A percentile compares a stretch with the other conserved stretches of the same genome.
Conservation (phyloP, 1,284 basidiomycete genomes). For the Ustilago sp. region DNA sequence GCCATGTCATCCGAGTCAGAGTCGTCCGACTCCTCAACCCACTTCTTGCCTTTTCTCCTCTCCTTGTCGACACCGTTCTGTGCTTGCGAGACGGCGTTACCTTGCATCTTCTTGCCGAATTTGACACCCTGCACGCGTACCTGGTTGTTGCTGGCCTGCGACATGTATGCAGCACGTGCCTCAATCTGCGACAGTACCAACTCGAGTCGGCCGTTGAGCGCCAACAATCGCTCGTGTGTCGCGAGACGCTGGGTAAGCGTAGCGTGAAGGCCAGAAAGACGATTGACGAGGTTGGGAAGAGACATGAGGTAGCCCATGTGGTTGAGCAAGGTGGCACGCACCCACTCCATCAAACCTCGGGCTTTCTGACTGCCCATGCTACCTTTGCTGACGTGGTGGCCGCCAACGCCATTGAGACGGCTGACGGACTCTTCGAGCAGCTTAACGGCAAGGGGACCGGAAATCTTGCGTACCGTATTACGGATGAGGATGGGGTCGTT, state of each 20-base stretch:
- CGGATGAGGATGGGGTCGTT: conserved; percentile 84
- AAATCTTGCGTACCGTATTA: conserved; percentile 87
- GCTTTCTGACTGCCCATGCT: conserved; percentile 56
- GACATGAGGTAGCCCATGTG: conserved; percentile 96
- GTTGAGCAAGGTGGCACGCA: conserved; percentile 84
- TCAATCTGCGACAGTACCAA: conserved; percentile 94
- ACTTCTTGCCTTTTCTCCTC: conserved; percentile 54
- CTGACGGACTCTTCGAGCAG: conserved; percentile 90
- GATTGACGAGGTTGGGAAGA: conserved; percentile 84
- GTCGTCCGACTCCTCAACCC: conserved; percentile 59
- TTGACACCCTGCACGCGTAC: conserved; percentile 59
- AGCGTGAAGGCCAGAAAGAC: conserved; percentile 84
- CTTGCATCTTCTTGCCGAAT: conserved; percentile 45
- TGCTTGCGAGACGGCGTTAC: conserved; percentile 21
- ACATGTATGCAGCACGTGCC: conserved; percentile 73
- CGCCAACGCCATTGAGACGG: conserved; percentile 82
- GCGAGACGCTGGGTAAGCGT: conserved; percentile 83
- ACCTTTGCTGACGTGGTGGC: conserved; percentile 67
- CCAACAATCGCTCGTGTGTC: conserved; percentile 85
- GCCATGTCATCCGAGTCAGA: conserved; percentile 51
- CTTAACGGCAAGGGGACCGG: conserved; percentile 88
- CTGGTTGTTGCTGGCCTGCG: conserved; percentile 47
- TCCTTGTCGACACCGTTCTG: conserved; percentile 18
- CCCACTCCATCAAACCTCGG: conserved; percentile 86
- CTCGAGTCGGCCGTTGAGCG: conserved; percentile 88